phyloP scores from a whole-genome alignment of 345 rosid species.

The Citrus medica region DNA sequence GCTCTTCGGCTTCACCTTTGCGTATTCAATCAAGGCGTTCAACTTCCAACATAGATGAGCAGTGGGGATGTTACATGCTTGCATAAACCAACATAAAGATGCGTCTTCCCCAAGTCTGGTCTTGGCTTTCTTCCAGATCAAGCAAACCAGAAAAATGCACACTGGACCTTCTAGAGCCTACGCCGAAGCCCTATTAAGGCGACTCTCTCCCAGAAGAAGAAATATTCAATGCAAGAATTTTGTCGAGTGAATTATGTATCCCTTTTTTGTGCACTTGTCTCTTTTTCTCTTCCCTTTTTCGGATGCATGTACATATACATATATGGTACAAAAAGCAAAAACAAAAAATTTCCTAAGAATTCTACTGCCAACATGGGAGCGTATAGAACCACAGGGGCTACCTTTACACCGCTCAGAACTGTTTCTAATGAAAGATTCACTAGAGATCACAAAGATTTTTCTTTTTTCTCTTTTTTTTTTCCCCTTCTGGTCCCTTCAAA shows the following conservation, averaged over 20 bases:
- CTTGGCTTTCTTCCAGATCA: background rate
- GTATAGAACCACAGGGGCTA: background rate
- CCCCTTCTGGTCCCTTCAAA: background rate
- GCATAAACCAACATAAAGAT: background rate
- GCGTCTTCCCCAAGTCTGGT: background rate
- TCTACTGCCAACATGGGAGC: background rate
- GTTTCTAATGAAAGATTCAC: no score
- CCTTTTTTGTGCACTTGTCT: background rate
- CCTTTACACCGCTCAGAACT: background rate
- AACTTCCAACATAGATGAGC: constrained; percentile 71
- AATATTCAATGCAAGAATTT: background rate
- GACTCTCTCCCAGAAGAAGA: background rate
- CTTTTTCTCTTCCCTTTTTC: background rate
- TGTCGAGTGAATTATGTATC: background rate
- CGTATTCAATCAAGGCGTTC: constrained; percentile 61
- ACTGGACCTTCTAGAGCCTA: background rate
- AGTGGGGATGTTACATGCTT: background rate
- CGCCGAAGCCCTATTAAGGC: background rate
- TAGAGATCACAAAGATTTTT: no score
- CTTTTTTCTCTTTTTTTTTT: no score
- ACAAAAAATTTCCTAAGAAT: background rate
- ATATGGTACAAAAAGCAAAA: background rate
- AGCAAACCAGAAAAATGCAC: background rate
- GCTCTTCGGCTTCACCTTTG: constrained; percentile 65
- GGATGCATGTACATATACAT: background rate